Evolutionary conservation across 345 rosid genomes (phyloP).

Genomic region (Eutrema japonicum): DNA sequence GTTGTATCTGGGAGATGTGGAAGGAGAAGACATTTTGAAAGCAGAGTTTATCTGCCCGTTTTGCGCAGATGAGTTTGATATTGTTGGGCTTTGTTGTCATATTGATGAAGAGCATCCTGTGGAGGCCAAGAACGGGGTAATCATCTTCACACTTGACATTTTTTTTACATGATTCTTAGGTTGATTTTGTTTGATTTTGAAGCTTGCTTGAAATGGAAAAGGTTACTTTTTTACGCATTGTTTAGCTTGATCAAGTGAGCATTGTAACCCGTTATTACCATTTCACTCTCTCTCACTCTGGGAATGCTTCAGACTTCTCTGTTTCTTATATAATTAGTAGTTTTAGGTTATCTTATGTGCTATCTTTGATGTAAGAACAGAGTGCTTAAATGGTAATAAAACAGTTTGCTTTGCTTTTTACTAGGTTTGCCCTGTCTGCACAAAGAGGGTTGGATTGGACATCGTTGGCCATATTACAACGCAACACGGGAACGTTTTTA

Average conservation of each 20-base stretch:
- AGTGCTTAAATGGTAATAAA: neutral
- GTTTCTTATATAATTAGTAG: neutral
- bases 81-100: slow-evolving; percentile 89
- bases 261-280: neutral
- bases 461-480: slow-evolving; percentile 72
- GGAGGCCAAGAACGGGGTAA: slow-evolving; percentile 90
- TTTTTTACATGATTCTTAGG: neutral
- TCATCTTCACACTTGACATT: slow-evolving; percentile 12
- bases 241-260: slow-evolving; percentile 13
- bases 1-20: slow-evolving; percentile 60
- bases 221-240: neutral
- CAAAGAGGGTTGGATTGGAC: slow-evolving; percentile 68
- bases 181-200: slow-evolving; percentile 3
- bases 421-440: slow-evolving; percentile 77
- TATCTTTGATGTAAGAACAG: slow-evolving; percentile 3
- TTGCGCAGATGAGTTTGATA: slow-evolving; percentile 82
- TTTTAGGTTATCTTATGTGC: neutral
- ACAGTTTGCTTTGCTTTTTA: neutral
- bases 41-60: slow-evolving; percentile 81
- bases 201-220: slow-evolving; percentile 11
- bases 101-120: slow-evolving; percentile 85
- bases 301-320: neutral
- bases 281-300: neutral
- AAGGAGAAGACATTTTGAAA: slow-evolving; percentile 76
- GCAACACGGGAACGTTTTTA: slow-evolving; percentile 66